A percentile compares a stretch with the other conserved stretches of the same genome.
Conservation (phyloP, 2,329 filamentous ascomycete species). For the Tolypocladium inflatum region DNA sequence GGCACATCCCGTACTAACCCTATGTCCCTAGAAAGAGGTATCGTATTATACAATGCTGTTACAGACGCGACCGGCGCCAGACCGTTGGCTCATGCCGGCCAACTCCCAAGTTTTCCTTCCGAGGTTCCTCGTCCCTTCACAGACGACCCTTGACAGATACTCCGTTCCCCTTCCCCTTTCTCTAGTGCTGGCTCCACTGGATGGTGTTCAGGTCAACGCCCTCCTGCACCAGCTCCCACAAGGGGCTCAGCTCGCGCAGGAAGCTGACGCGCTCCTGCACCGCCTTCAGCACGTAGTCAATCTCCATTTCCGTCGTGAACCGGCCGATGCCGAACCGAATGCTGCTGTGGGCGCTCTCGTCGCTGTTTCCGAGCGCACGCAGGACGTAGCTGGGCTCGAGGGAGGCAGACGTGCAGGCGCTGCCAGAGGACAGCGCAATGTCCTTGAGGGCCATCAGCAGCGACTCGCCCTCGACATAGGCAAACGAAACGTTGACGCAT, state of each 20-base stretch:
- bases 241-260: conserved; percentile 83
- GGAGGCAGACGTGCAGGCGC: conserved; percentile 93
- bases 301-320: conserved; percentile 90
- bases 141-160: background rate
- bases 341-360: conserved; percentile 95
- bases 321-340: conserved; percentile 96
- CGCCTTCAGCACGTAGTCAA: conserved; percentile 94
- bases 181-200: conserved; percentile 91
- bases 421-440: conserved; percentile 92
- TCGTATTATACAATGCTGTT: conserved; percentile 23
- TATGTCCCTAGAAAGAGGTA: conserved; percentile 16
- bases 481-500: conserved; percentile 97
- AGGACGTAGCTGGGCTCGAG: conserved; percentile 95
- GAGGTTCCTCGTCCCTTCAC: background rate
- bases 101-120: background rate
- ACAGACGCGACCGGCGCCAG: conserved; percentile 16
- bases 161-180: background rate
- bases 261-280: conserved; percentile 86
- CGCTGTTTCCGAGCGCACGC: conserved; percentile 86
- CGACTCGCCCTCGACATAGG: conserved; percentile 96
- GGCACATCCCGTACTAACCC: background rate
- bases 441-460: conserved; percentile 98
- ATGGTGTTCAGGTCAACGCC: conserved; percentile 93
- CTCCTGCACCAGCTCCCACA: conserved; percentile 98
- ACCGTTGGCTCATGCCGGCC: conserved; percentile 1